phyloP scores from a whole-genome alignment of 2,329 filamentous ascomycete species.

The Cercospora sp. region DNA sequence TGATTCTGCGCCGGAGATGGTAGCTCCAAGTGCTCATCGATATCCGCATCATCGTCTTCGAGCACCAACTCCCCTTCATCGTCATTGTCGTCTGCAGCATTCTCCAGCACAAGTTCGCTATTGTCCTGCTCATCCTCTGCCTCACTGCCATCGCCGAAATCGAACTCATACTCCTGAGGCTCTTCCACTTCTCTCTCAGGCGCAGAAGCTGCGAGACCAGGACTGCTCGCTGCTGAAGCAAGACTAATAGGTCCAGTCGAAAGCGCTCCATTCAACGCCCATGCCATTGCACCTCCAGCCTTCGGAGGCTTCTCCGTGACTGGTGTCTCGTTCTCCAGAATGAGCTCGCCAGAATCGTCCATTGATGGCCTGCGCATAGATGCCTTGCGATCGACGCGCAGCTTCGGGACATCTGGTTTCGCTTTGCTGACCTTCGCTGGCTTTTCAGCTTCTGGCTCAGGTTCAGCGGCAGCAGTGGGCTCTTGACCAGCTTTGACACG shows the following conservation, averaged over 20 bases:
- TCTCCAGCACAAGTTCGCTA: conserved; percentile 15
- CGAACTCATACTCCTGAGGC: conserved; percentile 33
- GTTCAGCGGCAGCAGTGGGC: conserved; percentile 13
- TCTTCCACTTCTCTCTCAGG: conserved; percentile 17
- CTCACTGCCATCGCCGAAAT: conserved; percentile 30
- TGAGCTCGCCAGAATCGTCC: conserved; percentile 38
- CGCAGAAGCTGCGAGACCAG: conserved; percentile 28
- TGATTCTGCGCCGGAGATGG: conserved; percentile 34
- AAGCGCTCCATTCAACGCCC: conserved; percentile 35
- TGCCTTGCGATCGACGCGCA: conserved; percentile 36
- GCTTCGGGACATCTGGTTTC: conserved; percentile 26
- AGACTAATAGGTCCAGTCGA: conserved; percentile 47
- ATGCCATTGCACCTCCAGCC: conserved; percentile 29
- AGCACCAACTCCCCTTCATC: conserved; percentile 24
- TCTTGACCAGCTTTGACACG: conserved; percentile 33
- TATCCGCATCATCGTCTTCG: conserved; percentile 38
- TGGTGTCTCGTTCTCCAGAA: conserved; percentile 36
- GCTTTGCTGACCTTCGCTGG: conserved; percentile 12
- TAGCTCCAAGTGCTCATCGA: conserved; percentile 34
- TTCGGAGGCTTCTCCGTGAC: conserved; percentile 31
- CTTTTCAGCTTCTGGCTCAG: conserved; percentile 6
- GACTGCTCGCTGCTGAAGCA: conserved; percentile 45
- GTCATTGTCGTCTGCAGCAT: conserved; percentile 27
- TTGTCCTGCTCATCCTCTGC: conserved; percentile 15
- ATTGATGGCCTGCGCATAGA: conserved; percentile 30